These are phyloP conservation scores for Bassia scoparia DNA, from an alignment of 148 eudicot genomes.

Conservation along the genomic window DNA sequence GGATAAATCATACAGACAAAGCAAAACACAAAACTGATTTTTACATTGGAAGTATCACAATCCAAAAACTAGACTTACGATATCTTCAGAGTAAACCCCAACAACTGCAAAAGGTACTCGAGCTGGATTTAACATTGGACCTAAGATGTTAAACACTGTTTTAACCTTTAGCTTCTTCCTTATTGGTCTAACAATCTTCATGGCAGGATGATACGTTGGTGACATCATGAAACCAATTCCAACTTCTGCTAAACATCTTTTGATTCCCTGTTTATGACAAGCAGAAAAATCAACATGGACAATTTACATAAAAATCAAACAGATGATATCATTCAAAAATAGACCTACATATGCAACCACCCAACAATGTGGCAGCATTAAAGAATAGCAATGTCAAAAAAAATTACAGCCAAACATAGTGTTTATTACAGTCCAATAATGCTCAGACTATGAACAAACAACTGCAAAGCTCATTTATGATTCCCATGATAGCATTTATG, in stretches of 20 bases:
- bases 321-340: background rate
- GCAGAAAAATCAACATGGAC: conserved; percentile 4
- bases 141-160: conserved; percentile 90
- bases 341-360: background rate
- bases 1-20: background rate
- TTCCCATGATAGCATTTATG: background rate
- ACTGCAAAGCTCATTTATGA: conserved; percentile 16
- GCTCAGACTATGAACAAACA: no score
- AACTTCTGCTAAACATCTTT: conserved; percentile 68
- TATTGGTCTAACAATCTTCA: conserved; percentile 88
- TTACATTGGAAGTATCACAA: background rate
- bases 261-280: conserved; percentile 52
- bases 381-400: background rate
- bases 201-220: conserved; percentile 94
- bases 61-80: conserved; percentile 40
- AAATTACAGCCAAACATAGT: conserved; percentile 2
- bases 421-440: conserved; percentile 5
- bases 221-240: conserved; percentile 99
- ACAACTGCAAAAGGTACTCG: conserved; percentile 91
- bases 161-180: conserved; percentile 82
- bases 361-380: background rate
- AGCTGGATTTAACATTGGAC: conserved; percentile 97
- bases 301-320: background rate
- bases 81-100: conserved; percentile 85
- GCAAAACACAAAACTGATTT: background rate